Evolutionary conservation across 1,284 basidiomycete species (phyloP), one percentile per base, ranked within the genome.

Genomic region (Apiotrichum gamsii): DNA sequence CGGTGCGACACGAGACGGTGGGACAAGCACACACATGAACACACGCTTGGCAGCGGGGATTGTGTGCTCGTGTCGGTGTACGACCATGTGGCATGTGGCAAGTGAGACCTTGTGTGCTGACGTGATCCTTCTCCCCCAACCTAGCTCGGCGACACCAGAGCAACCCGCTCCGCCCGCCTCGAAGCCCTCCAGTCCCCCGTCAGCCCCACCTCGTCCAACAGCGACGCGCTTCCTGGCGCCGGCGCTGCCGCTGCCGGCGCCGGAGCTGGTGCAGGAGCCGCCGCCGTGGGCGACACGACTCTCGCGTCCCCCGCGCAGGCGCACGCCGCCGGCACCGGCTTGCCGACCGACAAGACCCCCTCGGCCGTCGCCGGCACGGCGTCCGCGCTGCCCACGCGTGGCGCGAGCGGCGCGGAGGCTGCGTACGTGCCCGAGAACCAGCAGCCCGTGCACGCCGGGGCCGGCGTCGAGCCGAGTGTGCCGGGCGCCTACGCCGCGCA

Each of bases 71-170:
- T n/a, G n/a, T n/a, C n/a, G n/a, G n/a, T n/a, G n/a, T n/a, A 32
- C 23, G 23, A 30, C 54, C 54, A 64, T 33, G 8, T 29, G 47
- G 38, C 53, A 15, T 16, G 44, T 59, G 4, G 23, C 24, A 15
- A 37, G 14, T 15, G 6, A 13, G 50, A 48, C 29, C 43, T 45
- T 21, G 25, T 36, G n/a, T n/a, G n/a, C n/a, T n/a, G n/a, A n/a
- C n/a, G n/a, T n/a, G n/a, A n/a, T n/a, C n/a, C n/a, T n/a, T n/a
- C n/a, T n/a, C n/a, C n/a, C n/a, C n/a, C n/a, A n/a, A n/a, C n/a
- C n/a, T n/a, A n/a, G n/a, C n/a, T n/a, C 21, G 14, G 29, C 29
- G 37, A 24, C 15, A 16, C 39, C 33, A 21, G 30, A 29, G 43
- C 33, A 40, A 16, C 6, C 15, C 19, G 29, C 25, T 8, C 25